Evolutionary conservation across 345 rosid species (phyloP), one percentile per base, ranked within the genome.

Genomic region (Salix purpurea): DNA sequence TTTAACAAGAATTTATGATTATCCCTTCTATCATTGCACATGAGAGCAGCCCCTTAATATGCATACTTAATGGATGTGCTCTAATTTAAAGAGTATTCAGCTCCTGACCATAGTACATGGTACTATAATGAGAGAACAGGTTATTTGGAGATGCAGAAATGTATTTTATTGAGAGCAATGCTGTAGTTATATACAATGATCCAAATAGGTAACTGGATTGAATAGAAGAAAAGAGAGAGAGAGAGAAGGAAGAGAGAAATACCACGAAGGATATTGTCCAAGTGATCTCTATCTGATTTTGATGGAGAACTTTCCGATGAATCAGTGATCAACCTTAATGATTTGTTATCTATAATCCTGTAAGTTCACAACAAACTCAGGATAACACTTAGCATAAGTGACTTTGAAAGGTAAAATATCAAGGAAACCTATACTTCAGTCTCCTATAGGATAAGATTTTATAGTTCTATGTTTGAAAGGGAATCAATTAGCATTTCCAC

Each of bases 291-390:
- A 65, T 89, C 90, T 61, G 88, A 73, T 84, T 84, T 89, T 72
- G 92, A 78, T 40, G 92, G 89, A 72, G 93, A 87, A 77, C 88
- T 85, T 64, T 86, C 92, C 26, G 90, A 90, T 30, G 90, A 16
- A 67, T 89, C 96, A 44, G 97, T 90, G 74, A 96, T 93, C 89
- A 96, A 85, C 86, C 87, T 88, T 81, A 96, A 76, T 7, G 98
- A 83, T 86, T 82, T 92, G 86, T 90, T 92, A 83, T 96, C 98
- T 79, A 96, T 91, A 65, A 93, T 92, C 88, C 99, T 95, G 87
- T 40, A 77, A 84, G 67, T 39, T 42, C 13, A 69, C 73, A 7
- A 78, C 28, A 76, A 70, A 81, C 2, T 48, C 36, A 30, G 1
- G 77, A 70, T 23, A 58, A 23, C 13, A 58, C 64, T 67, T 75